Conservation (phyloP, 495 filamentous ascomycete species). For the Parathielavia hyrcaniae region DNA sequence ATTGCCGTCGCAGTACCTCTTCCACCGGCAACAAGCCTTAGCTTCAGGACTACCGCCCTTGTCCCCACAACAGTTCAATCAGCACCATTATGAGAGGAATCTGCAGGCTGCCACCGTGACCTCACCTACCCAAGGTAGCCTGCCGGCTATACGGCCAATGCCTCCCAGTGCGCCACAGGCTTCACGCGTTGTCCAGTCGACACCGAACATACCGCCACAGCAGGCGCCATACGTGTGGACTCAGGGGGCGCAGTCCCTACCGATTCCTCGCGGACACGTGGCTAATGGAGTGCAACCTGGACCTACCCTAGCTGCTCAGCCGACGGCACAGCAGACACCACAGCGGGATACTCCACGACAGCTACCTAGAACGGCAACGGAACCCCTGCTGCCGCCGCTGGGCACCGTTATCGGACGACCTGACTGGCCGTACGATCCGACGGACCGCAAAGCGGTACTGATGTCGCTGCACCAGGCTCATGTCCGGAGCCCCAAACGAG, state of each 20-base stretch:
- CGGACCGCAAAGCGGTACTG: conserved; percentile 42
- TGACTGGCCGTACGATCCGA: conserved; percentile 36
- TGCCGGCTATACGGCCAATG: background rate
- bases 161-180: background rate
- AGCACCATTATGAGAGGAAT: conserved; percentile 1
- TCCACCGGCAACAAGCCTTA: conserved; percentile 12
- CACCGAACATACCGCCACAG: background rate
- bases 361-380: background rate
- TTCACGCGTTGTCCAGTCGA: background rate
- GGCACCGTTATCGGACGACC: conserved; percentile 15
- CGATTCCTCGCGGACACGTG: background rate
- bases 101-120: background rate
- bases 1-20: conserved; percentile 5
- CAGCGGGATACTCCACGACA: conserved; percentile 18
- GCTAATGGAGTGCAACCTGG: background rate
- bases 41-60: background rate
- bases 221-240: background rate
- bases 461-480: conserved; percentile 53
- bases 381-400: conserved; percentile 21
- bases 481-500: conserved; percentile 50
- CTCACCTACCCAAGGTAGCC: background rate
- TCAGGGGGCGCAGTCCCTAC: background rate
- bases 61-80: conserved; percentile 9
- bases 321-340: conserved; percentile 2
- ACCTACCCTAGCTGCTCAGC: background rate